Evolutionary conservation across 805 yeast genomes (phyloP).

Genomic region (Myxozyma kluyveri): DNA sequence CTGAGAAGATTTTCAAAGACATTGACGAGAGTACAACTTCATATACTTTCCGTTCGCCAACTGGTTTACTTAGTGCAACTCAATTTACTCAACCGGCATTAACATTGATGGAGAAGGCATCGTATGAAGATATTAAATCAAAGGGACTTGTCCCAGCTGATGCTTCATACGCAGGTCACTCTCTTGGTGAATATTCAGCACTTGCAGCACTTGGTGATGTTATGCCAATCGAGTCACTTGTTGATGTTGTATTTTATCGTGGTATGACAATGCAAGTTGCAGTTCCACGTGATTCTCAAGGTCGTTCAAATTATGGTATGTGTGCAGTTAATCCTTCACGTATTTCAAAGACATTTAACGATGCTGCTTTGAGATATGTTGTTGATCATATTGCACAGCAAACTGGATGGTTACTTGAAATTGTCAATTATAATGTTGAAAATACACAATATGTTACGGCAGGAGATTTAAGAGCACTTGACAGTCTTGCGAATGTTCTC

Average conservation of each 20-base stretch:
- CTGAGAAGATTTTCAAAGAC: constrained; percentile 94
- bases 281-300: constrained; percentile 91
- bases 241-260: constrained; percentile 67
- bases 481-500: constrained; percentile 86
- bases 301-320: constrained; percentile 99
- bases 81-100: constrained; percentile 99
- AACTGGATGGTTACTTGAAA: constrained; percentile 93
- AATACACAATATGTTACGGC: constrained; percentile 98
- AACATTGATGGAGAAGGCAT: constrained; percentile 98
- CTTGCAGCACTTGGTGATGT: constrained; percentile 95
- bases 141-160: constrained; percentile 94
- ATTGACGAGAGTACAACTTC: constrained; percentile 79
- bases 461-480: constrained; percentile 95
- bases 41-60: constrained; percentile 84
- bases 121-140: constrained; percentile 94
- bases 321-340: constrained; percentile 97
- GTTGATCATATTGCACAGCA: constrained; percentile 80
- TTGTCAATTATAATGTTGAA: constrained; percentile 97
- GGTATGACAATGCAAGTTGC: constrained; percentile 99
- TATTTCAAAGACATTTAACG: constrained; percentile 81
- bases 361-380: constrained; percentile 90
- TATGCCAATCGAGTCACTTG: constrained; percentile 85
- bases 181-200: constrained; percentile 98
- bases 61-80: constrained; percentile 94
- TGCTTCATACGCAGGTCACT: constrained; percentile 97